Conservation (phyloP, 2,329 filamentous ascomycete species). For the Penicillium expansum region DNA sequence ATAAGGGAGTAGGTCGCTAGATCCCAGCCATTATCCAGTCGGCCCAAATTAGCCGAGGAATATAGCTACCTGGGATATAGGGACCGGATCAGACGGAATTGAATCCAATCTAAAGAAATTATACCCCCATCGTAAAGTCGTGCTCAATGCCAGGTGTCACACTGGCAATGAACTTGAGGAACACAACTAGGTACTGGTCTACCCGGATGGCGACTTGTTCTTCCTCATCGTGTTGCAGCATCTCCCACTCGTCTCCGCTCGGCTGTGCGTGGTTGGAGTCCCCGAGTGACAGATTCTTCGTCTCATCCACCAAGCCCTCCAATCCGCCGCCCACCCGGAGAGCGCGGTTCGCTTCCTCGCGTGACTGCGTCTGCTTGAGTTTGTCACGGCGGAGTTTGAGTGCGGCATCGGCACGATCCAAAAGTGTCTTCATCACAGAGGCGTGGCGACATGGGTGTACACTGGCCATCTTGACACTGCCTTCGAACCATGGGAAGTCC, state of each 20-base stretch:
- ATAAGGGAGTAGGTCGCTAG: neutral
- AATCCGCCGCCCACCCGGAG: conserved; percentile 54
- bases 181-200: conserved; percentile 53
- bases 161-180: conserved; percentile 70
- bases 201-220: conserved; percentile 50
- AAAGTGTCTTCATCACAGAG: conserved; percentile 93
- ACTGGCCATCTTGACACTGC: conserved; percentile 90
- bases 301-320: conserved; percentile 82
- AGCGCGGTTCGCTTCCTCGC: conserved; percentile 28
- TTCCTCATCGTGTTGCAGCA: conserved; percentile 52
- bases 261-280: conserved; percentile 35
- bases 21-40: neutral
- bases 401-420: conserved; percentile 91
- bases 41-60: neutral
- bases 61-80: neutral
- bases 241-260: conserved; percentile 63
- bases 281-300: conserved; percentile 62
- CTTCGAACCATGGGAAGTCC: conserved; percentile 92
- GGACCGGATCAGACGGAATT: neutral
- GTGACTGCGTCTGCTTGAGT: conserved; percentile 61
- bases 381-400: conserved; percentile 85
- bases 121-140: conserved; percentile 96
- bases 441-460: conserved; percentile 98
- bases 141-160: conserved; percentile 97
- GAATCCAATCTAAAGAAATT: conserved; percentile 26